Conservation (phyloP, 257 asterid species). For the Mitragyna speciosa region DNA sequence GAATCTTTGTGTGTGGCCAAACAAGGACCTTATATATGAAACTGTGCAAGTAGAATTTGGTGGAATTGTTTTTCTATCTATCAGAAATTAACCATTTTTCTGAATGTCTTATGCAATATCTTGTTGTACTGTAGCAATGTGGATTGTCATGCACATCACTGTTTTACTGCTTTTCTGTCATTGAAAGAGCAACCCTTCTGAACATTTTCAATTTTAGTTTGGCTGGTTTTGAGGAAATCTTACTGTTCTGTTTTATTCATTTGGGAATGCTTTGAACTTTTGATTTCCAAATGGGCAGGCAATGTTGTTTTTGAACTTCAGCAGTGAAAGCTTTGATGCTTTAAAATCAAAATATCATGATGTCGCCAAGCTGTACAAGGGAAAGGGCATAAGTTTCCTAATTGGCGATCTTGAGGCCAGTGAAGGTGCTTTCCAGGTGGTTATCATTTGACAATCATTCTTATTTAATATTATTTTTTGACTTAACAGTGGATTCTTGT, state of each 20-base stretch:
- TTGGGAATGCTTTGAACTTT: conserved; percentile 1
- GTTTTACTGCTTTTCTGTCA: not conserved
- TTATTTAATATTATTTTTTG: too few relatives aligned
- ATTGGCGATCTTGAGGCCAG: conserved; percentile 86
- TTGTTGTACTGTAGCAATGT: not conserved
- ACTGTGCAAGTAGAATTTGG: not conserved
- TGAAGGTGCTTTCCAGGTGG: conserved; percentile 90
- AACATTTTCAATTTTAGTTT: not conserved
- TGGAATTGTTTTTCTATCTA: not conserved
- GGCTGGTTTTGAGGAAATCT: conserved; percentile 15
- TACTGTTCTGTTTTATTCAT: not conserved
- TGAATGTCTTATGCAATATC: not conserved
- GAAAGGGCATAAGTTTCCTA: conserved; percentile 61
- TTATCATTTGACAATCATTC: conserved; percentile 21
- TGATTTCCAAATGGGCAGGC: conserved; percentile 52
- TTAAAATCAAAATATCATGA: conserved; percentile 71
- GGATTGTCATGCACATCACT: not conserved
- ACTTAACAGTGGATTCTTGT: conserved; percentile 14
- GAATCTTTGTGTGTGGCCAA: not conserved
- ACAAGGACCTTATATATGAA: not conserved
- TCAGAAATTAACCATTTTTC: not conserved
- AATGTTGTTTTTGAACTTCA: conserved; percentile 71
- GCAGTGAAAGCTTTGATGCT: conserved; percentile 53
- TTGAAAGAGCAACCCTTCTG: not conserved
- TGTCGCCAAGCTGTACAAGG: conserved; percentile 69